Evolutionary conservation across 345 rosid species (phyloP).

Genomic region (Populus davidiana): DNA sequence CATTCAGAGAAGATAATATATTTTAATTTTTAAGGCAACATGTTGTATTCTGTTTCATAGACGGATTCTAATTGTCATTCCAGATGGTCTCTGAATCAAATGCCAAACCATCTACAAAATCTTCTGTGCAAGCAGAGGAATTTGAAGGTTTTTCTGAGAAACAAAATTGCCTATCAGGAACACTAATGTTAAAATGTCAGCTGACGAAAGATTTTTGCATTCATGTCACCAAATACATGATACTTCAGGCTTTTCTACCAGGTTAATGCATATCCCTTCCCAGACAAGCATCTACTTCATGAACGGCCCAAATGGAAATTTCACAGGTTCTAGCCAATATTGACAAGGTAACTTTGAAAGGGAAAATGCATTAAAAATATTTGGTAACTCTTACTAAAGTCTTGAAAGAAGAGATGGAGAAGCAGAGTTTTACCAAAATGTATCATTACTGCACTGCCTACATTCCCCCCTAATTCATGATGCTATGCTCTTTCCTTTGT

Average conservation of each 20-base stretch:
- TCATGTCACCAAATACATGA: too few relatives aligned
- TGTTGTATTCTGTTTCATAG: neutral
- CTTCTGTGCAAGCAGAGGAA: neutral
- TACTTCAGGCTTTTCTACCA: too few relatives aligned
- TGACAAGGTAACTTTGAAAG: too few relatives aligned
- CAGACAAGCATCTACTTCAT: too few relatives aligned
- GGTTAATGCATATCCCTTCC: too few relatives aligned
- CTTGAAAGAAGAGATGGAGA: too few relatives aligned
- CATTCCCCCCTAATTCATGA: neutral
- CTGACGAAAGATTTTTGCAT: neutral
- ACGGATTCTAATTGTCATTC: neutral
- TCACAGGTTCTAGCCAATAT: too few relatives aligned
- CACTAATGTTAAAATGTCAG: neutral
- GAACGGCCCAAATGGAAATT: too few relatives aligned
- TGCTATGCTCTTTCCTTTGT: neutral
- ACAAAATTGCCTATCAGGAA: neutral
- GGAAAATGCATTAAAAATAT: too few relatives aligned
- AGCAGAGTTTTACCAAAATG: too few relatives aligned
- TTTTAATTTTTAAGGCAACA: conserved; percentile 6
- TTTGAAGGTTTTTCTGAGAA: neutral
- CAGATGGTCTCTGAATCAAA: neutral
- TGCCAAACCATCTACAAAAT: neutral
- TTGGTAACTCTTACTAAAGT: too few relatives aligned
- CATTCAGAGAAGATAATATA: conserved; percentile 15
- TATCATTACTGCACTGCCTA: neutral